phyloP scores from a whole-genome alignment of 2,329 filamentous ascomycete species.

The Fusarium sp. region DNA sequence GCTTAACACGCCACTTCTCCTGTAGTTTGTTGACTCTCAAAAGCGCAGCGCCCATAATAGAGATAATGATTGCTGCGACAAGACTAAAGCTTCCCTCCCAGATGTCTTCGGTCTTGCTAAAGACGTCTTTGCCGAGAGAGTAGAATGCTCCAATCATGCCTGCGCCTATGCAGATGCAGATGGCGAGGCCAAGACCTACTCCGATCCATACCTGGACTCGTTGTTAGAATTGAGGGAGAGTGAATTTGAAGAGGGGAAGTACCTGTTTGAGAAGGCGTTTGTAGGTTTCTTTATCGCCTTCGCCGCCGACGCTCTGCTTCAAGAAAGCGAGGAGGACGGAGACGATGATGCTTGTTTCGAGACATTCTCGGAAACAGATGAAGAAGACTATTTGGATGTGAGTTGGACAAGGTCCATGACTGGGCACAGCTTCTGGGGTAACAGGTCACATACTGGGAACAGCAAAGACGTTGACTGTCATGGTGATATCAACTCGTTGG shows the following conservation, averaged over 20 bases:
- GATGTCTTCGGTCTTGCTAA: not conserved
- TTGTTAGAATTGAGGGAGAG: not conserved
- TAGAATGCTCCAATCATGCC: not conserved
- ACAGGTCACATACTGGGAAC: not conserved
- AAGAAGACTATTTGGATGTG: not conserved
- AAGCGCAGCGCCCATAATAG: not conserved
- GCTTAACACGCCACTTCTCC: not conserved
- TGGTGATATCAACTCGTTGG: not conserved
- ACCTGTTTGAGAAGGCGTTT: not conserved
- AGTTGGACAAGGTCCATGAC: not conserved
- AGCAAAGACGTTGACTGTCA: constrained; percentile 6
- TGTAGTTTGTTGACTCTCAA: not conserved
- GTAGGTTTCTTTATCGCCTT: not conserved
- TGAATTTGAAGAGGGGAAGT: accelerated
- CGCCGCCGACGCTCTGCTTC: not conserved
- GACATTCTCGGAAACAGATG: not conserved
- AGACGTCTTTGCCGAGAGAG: not conserved
- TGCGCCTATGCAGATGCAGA: not conserved
- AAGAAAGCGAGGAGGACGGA: not conserved
- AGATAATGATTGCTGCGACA: not conserved
- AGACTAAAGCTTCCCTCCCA: not conserved
- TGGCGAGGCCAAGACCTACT: not conserved
- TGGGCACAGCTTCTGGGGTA: accelerated
- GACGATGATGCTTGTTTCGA: constrained; percentile 1
- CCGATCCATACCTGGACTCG: not conserved